Evolutionary conservation across 1,284 basidiomycete genomes (phyloP), one percentile per base, ranked within the genome.

Genomic region (Rhodofomes roseus): DNA sequence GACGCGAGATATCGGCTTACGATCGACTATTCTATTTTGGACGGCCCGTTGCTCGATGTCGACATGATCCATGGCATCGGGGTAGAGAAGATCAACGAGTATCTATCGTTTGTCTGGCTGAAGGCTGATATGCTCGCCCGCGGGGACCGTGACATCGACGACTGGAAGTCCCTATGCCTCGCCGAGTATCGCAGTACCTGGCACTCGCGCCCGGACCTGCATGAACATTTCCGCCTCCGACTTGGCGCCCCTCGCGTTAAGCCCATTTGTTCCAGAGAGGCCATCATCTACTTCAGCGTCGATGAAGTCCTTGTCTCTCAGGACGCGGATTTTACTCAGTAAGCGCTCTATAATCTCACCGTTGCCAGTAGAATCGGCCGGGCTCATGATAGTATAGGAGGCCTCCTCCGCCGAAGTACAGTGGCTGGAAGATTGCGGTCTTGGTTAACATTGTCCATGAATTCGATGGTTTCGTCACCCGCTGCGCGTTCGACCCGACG

Each of bases 221-320:
- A 65, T n/a, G 39, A 60, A 6, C 64, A 70, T 53, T 71, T 71
- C 66, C 66, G 66, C 27, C 55, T 74, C 41, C 63, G 62, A 43
- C 65, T 74, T 29, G 70, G 69, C 8, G 63, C 72, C 1, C 71
- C 73, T 3, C 62, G 63, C 36, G 65, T 75, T 59, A 63, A 63
- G 27, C 65, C 71, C 2, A 57, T 74, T 9, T 75, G 74, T 60
- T 60, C 68, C n/a, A 61, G 62, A 16, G 74, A 75, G 62, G 69
- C 71, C 18, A 62, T 75, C 31, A 25, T 74, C 3, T 67, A 66
- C 58, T 70, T 74, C 63, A 62, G 64, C 44, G 59, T 74, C 27
- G 66, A 71, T 36, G 69, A 72, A 27, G 58, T 72, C 18, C 48
- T 60, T 14, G 71, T 73, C 60, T 72, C 67, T 59, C 57, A 65